Evolutionary conservation across 1,284 basidiomycete genomes (phyloP).

Genomic region (Laetiporus sulphureus): DNA sequence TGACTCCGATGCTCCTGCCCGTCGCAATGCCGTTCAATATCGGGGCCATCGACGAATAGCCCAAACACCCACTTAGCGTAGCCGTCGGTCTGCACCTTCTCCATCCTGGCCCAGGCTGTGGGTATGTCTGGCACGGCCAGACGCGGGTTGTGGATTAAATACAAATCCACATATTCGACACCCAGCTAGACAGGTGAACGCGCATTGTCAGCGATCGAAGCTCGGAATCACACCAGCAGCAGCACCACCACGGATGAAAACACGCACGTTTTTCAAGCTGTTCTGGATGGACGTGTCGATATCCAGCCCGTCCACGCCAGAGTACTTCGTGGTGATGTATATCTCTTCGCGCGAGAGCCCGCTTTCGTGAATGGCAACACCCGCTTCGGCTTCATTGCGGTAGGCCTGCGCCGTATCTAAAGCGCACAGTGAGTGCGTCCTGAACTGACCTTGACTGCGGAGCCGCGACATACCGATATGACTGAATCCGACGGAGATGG

Average conservation of each 20-base stretch:
- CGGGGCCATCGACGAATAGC: background rate
- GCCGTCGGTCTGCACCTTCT: conserved; percentile 55
- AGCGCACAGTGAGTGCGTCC: too few relatives aligned
- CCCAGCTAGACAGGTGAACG: conserved; percentile 41
- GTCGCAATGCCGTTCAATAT: background rate
- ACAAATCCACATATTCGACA: conserved; percentile 64
- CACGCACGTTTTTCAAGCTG: conserved; percentile 22
- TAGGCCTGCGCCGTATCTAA: conserved; percentile 31
- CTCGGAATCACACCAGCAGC: background rate
- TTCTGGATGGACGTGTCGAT: conserved; percentile 26
- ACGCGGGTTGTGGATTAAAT: conserved; percentile 56
- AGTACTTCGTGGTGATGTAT: conserved; percentile 48
- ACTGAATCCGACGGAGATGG: conserved; percentile 24
- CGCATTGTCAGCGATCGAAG: background rate
- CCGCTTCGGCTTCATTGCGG: conserved; percentile 34
- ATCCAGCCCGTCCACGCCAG: conserved; percentile 36
- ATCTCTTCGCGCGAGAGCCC: conserved; percentile 29
- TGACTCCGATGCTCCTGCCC: conserved; percentile 72
- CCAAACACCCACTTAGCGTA: conserved; percentile 42
- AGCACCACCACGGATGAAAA: background rate
- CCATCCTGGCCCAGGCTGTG: conserved; percentile 60
- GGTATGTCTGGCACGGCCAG: conserved; percentile 40
- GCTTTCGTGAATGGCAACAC: conserved; percentile 29
- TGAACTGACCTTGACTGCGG: background rate
- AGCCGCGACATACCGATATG: conserved; percentile 20